Evolutionary conservation across 208 protist genomes (phyloP).

Genomic region (Trypanosoma lewisi): DNA sequence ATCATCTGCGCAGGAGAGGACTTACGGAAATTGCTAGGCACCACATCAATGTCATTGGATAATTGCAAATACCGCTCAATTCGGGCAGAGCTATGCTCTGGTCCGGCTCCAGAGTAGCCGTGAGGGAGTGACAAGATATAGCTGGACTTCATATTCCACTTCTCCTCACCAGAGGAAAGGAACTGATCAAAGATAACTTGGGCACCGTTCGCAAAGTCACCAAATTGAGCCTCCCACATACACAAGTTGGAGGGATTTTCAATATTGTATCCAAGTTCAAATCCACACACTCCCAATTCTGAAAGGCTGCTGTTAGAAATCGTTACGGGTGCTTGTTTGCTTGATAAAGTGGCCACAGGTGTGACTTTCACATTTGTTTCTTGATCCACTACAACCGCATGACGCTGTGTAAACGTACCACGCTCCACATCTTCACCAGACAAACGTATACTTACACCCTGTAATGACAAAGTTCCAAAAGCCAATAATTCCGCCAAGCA

Average conservation of each 20-base stretch:
- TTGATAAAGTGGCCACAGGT: slow-evolving; percentile 64
- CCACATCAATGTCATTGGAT: slow-evolving; percentile 86
- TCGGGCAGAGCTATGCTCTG: slow-evolving; percentile 97
- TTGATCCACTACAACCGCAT: slow-evolving; percentile 95
- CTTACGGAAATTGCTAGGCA: slow-evolving; percentile 68
- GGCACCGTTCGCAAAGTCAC: slow-evolving; percentile 99
- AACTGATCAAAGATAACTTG: slow-evolving; percentile 99
- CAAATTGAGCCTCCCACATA: slow-evolving; percentile 99
- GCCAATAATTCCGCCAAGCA: slow-evolving; percentile 95
- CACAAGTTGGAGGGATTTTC: slow-evolving; percentile 94
- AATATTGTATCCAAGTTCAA: slow-evolving; percentile 96
- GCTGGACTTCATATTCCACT: slow-evolving; percentile 95
- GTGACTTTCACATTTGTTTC: slow-evolving; percentile 89
- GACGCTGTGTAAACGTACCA: slow-evolving; percentile 98
- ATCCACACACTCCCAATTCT: slow-evolving; percentile 97
- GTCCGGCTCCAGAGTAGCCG: slow-evolving; percentile 97
- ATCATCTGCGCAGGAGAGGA: slow-evolving; percentile 60
- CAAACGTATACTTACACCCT: slow-evolving; percentile 93
- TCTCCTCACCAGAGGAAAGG: slow-evolving; percentile 91
- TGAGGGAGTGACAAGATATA: slow-evolving; percentile 97
- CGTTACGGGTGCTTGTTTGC: slow-evolving; percentile 83
- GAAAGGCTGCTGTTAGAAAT: slow-evolving; percentile 96
- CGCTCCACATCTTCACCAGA: slow-evolving; percentile 97
- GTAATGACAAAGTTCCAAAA: slow-evolving; percentile 90
- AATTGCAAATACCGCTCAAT: slow-evolving; percentile 98